Conservation (phyloP, 371 early-diverging fungal species). For the Dentiscutata heterogama region DNA sequence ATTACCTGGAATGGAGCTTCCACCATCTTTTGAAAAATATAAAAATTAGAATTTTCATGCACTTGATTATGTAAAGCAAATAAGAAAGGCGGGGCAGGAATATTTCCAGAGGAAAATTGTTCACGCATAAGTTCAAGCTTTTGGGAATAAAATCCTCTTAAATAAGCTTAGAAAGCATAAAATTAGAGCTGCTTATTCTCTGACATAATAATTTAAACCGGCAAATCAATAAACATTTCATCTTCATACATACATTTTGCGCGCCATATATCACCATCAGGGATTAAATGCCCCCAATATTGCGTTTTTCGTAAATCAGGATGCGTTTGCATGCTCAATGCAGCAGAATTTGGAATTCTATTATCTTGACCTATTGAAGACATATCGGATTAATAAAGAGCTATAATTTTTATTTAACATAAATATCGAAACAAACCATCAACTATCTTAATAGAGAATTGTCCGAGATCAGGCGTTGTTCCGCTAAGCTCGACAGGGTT, state of each 20-base stretch:
- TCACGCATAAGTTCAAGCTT: neutral
- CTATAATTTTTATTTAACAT: neutral
- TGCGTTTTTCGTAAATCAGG: slow-evolving; percentile 59
- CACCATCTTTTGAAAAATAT: slow-evolving; percentile 68
- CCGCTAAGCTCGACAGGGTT: slow-evolving; percentile 64
- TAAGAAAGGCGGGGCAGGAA: slow-evolving; percentile 34
- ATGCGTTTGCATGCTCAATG: neutral
- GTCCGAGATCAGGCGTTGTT: slow-evolving; percentile 70
- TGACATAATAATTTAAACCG: too few species aligned
- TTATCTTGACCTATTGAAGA: slow-evolving; percentile 51
- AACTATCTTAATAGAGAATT: slow-evolving; percentile 69
- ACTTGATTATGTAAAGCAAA: slow-evolving; percentile 57
- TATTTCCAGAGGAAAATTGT: neutral
- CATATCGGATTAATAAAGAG: neutral
- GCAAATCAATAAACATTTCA: neutral
- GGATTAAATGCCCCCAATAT: slow-evolving; percentile 58
- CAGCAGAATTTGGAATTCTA: slow-evolving; percentile 46
- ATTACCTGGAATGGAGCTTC: slow-evolving; percentile 69
- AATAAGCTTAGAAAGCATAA: too few species aligned
- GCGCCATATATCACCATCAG: slow-evolving; percentile 59
- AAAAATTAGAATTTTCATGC: slow-evolving; percentile 59
- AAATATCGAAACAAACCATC: slow-evolving; percentile 55
- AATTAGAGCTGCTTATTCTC: too few species aligned
- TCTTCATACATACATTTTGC: slow-evolving; percentile 57
- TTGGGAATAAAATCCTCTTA: too few species aligned